phyloP scores from a whole-genome alignment of 2,329 filamentous ascomycete species.

The Phialemonium atrogriseum region DNA sequence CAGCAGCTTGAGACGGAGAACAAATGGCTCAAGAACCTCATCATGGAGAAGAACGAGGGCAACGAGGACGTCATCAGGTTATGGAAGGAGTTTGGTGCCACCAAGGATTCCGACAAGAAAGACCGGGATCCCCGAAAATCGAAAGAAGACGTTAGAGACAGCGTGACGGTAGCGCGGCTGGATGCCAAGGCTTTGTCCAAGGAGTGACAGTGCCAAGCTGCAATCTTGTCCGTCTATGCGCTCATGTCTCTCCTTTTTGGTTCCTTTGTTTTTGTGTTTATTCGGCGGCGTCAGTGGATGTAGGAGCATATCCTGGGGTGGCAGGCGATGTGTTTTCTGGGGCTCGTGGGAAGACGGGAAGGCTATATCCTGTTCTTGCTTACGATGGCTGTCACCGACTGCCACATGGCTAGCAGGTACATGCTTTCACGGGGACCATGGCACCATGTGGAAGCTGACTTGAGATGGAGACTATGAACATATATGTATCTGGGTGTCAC shows the following conservation, averaged over 20 bases:
- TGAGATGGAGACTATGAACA: too few species aligned
- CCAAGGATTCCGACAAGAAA: constrained; percentile 25
- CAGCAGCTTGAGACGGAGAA: constrained; percentile 76
- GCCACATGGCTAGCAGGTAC: too few species aligned
- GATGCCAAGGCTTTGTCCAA: constrained; percentile 2
- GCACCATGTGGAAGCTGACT: too few species aligned
- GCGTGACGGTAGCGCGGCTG: constrained; percentile 2
- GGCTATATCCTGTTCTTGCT: too few species aligned
- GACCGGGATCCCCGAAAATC: constrained; percentile 14
- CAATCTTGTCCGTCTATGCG: not conserved
- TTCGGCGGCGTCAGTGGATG: not conserved
- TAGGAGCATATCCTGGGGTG: not conserved
- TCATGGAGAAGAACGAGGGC: constrained; percentile 72
- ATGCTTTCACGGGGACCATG: too few species aligned
- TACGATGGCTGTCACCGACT: too few species aligned
- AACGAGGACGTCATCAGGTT: constrained; percentile 40
- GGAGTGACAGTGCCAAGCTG: not conserved
- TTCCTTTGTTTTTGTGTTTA: constrained; percentile 4
- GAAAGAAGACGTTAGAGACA: constrained; percentile 2
- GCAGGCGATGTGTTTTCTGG: not conserved
- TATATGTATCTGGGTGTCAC: too few species aligned
- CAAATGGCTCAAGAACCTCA: constrained; percentile 71
- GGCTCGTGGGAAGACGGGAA: not conserved
- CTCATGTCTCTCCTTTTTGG: too few species aligned
- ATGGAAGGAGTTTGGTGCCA: constrained; percentile 39